Conservation (phyloP, 257 asterid species). For the Fraxinus americana region DNA sequence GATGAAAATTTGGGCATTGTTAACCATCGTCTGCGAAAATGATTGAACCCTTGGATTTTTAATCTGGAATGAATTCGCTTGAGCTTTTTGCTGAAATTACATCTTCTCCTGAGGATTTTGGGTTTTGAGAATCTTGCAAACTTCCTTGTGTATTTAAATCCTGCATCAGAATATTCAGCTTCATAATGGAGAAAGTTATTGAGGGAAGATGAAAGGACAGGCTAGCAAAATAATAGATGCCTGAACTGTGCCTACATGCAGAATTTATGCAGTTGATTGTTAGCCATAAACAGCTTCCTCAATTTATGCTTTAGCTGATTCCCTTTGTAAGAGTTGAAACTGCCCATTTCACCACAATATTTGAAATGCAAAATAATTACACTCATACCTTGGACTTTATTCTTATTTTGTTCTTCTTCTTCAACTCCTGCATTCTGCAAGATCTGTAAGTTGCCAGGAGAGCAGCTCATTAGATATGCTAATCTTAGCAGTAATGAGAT, state of each 20-base stretch:
- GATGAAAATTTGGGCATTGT: conserved; percentile 56
- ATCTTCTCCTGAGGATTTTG: conserved; percentile 44
- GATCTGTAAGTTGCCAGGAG: no score
- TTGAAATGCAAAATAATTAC: neutral
- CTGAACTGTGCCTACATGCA: no score
- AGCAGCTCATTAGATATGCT: no score
- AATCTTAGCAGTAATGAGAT: no score
- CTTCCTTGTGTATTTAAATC: conserved; percentile 43
- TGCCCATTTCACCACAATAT: neutral
- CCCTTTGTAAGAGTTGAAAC: neutral
- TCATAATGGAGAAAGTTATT: neutral
- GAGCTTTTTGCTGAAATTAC: conserved; percentile 46
- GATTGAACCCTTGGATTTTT: conserved; percentile 60
- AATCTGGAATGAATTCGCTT: conserved; percentile 65
- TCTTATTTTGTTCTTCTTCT: no score
- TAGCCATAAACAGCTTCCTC: no score
- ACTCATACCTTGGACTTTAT: conserved; percentile 25
- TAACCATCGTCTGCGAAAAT: conserved; percentile 56
- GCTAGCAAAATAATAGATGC: no score
- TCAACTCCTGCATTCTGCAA: no score
- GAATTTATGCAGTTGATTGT: no score
- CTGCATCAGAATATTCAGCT: conserved; percentile 35
- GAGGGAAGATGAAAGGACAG: no score
- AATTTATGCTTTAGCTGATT: neutral
- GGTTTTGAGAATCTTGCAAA: conserved; percentile 58